Evolutionary conservation across 768 basidiomycete species (phyloP).

Genomic region (Trametes cingulata): DNA sequence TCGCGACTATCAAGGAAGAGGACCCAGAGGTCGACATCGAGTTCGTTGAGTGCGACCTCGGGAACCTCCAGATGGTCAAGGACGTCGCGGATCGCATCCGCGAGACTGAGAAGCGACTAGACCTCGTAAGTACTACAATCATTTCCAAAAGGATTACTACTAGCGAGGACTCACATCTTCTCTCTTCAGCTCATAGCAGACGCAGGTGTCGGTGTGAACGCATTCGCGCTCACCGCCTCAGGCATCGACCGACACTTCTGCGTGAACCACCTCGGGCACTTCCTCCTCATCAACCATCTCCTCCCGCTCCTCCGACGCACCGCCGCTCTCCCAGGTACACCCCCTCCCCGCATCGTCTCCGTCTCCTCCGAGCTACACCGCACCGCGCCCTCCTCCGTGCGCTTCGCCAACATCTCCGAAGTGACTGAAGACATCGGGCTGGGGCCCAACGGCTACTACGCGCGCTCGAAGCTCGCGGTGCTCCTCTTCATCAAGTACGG

Average conservation of each 20-base stretch:
- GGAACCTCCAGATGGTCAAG: conserved; percentile 27
- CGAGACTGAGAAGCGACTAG: conserved; percentile 23
- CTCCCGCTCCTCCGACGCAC: conserved; percentile 40
- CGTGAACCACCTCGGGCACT: conserved; percentile 41
- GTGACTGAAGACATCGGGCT: conserved; percentile 31
- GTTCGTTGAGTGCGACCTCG: conserved; percentile 32
- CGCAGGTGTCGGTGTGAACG: conserved; percentile 32
- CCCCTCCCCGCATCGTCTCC: conserved; percentile 40
- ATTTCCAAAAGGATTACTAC: neutral
- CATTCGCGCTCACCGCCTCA: conserved; percentile 25
- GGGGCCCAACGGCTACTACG: conserved; percentile 36
- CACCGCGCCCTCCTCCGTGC: conserved; percentile 33
- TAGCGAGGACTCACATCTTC: neutral
- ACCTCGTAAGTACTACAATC: conserved; percentile 19
- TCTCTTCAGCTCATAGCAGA: conserved; percentile 26
- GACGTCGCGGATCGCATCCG: conserved; percentile 28
- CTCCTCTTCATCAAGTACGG: conserved; percentile 38
- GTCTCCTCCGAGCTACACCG: conserved; percentile 42
- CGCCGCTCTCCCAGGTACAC: conserved; percentile 25
- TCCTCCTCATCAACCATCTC: conserved; percentile 43
- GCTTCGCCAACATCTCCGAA: conserved; percentile 39
- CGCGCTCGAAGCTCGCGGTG: conserved; percentile 42
- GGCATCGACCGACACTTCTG: conserved; percentile 32
- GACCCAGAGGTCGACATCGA: conserved; percentile 22
- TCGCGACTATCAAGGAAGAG: conserved; percentile 24